Evolutionary conservation across 306 rosid genomes (phyloP).

Genomic region (Quercus agrifolia): DNA sequence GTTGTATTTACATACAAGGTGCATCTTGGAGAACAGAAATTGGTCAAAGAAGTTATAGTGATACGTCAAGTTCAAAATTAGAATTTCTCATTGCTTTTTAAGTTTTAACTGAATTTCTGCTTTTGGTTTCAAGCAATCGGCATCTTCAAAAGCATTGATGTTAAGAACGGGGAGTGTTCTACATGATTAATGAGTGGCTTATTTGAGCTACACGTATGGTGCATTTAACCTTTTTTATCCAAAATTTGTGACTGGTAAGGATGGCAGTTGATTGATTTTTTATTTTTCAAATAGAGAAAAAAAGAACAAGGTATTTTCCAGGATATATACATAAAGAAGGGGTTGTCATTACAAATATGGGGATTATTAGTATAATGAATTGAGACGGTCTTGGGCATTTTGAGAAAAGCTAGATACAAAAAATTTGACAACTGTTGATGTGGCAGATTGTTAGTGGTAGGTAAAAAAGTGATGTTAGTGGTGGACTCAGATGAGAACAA

Average conservation of each 20-base stretch:
- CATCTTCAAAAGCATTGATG: background rate
- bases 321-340: no score
- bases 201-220: background rate
- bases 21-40: slow-evolving; percentile 18
- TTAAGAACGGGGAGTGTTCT: background rate
- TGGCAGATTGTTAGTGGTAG: no score
- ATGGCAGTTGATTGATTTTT: no score
- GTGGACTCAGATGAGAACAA: fast-evolving
- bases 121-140: background rate
- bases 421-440: no score
- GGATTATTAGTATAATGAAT: no score
- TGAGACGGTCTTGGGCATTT: no score
- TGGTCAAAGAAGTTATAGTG: slow-evolving; percentile 16
- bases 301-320: no score
- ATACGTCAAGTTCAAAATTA: slow-evolving; percentile 16
- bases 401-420: no score
- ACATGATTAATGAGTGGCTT: background rate
- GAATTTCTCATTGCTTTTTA: background rate
- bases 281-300: no score
- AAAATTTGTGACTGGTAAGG: no score
- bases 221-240: background rate
- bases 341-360: no score
- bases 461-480: no score
- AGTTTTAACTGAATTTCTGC: background rate
- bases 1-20: slow-evolving; percentile 26